These are phyloP conservation scores for Chaetoceros muelleri DNA, from an alignment of 108 stramenopile genomes.

Conservation along the genomic window DNA sequence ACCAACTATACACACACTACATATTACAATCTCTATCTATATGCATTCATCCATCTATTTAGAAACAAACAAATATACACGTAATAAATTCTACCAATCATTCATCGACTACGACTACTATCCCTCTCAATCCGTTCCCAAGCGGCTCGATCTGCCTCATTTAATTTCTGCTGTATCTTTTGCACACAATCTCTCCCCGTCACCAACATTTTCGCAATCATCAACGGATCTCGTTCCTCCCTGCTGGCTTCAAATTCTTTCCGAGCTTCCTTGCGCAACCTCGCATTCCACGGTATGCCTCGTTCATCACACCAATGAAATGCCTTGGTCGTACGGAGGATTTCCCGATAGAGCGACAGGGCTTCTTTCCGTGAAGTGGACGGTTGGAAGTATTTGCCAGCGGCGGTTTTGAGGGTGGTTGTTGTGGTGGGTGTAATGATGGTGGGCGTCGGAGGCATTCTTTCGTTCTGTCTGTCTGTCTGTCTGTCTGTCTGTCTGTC, in stretches of 20 bases:
- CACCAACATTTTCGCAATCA: constrained; percentile 82
- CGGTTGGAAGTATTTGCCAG: constrained; percentile 40
- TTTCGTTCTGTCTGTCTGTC: not conserved
- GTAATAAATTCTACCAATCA: too few relatives aligned
- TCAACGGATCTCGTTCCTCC: constrained; percentile 81
- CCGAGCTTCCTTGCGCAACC: constrained; percentile 65
- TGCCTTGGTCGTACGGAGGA: constrained; percentile 75
- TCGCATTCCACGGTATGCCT: constrained; percentile 67
- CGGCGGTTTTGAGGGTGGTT: constrained; percentile 1
- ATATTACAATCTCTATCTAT: too few relatives aligned
- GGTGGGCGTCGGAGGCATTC: not conserved
- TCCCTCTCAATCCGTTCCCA: constrained; percentile 74
- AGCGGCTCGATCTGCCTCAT: constrained; percentile 68
- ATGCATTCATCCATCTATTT: too few relatives aligned
- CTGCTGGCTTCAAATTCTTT: constrained; percentile 80
- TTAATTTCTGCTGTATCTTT: constrained; percentile 84
- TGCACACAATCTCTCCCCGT: constrained; percentile 88
- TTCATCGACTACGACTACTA: constrained; percentile 12
- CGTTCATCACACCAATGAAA: constrained; percentile 83
- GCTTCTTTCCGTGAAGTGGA: constrained; percentile 42
- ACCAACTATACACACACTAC: too few relatives aligned
- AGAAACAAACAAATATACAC: too few relatives aligned
- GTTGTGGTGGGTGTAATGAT: not conserved
- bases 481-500: too few relatives aligned
- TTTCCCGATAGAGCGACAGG: constrained; percentile 72